phyloP scores from a whole-genome alignment of 495 filamentous ascomycete species.

The Aspergillus egyptiacus region DNA sequence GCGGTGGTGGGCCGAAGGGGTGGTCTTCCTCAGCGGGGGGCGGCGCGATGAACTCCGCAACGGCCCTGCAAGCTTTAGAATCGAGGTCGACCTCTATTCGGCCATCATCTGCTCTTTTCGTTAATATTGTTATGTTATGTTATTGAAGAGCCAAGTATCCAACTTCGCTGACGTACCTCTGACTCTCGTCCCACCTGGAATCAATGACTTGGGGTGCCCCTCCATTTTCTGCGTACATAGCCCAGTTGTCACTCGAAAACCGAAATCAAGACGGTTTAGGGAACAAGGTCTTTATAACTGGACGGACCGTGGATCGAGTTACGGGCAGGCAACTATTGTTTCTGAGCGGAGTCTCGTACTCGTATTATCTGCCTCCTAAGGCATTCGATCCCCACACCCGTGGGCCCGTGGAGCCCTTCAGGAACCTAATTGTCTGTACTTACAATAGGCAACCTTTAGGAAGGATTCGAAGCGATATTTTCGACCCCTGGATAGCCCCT shows the following conservation, averaged over 20 bases:
- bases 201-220: neutral
- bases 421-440: no score
- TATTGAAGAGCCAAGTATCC: neutral
- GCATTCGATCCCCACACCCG: neutral
- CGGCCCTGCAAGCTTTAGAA: constrained; percentile 7
- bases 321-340: neutral
- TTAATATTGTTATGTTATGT: no score
- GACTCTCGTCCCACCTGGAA: neutral
- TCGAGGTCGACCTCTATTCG: constrained; percentile 12
- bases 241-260: no score
- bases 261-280: no score
- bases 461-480: no score
- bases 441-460: no score
- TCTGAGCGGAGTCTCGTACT: neutral
- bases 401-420: no score
- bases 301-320: neutral
- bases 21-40: constrained; percentile 1
- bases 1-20: constrained; percentile 3
- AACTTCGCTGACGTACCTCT: neutral
- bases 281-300: neutral
- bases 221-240: neutral
- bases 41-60: constrained; percentile 8
- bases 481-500: no score
- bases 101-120: constrained; percentile 7
- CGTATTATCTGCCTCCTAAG: neutral